Evolutionary conservation across 1,284 basidiomycete genomes (phyloP).

Genomic region (Rhizoctonia solani): DNA sequence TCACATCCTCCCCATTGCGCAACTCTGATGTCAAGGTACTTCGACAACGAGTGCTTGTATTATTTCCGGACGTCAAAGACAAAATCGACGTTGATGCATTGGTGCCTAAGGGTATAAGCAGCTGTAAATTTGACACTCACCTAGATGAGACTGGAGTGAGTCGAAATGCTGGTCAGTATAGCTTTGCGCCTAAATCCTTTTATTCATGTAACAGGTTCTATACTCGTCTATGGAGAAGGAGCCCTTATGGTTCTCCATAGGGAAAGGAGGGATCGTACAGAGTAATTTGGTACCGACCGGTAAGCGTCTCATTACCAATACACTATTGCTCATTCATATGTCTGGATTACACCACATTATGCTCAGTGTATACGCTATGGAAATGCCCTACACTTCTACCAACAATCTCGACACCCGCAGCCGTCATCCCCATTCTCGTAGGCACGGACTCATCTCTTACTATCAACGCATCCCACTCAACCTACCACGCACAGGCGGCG

Average conservation of each 20-base stretch:
- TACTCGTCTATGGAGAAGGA: constrained; percentile 72
- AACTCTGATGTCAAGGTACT: constrained; percentile 72
- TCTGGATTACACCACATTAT: neutral
- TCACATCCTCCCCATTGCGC: constrained; percentile 56
- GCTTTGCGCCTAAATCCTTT: neutral
- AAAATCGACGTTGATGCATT: constrained; percentile 60
- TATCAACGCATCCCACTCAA: constrained; percentile 6
- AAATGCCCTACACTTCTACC: constrained; percentile 67
- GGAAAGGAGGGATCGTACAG: constrained; percentile 56
- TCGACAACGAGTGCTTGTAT: constrained; percentile 60
- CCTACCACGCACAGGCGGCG: constrained; percentile 50
- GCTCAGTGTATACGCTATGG: constrained; percentile 78
- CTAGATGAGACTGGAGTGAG: constrained; percentile 65
- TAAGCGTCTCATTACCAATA: constrained; percentile 40
- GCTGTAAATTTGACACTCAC: constrained; percentile 67
- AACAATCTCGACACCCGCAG: constrained; percentile 63
- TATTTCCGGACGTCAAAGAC: constrained; percentile 48
- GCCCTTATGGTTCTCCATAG: constrained; percentile 81
- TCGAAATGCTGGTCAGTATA: constrained; percentile 26
- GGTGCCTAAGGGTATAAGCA: constrained; percentile 70
- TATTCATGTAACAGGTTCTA: constrained; percentile 51
- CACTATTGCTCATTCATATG: neutral
- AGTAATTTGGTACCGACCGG: constrained; percentile 70
- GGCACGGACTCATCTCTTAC: constrained; percentile 42
- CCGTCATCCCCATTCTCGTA: constrained; percentile 65